A percentile compares a stretch with the other conserved stretches of the same genome.
phyloP scores from a whole-genome alignment of 768 basidiomycete genomes.

The Trametes gibbosa region DNA sequence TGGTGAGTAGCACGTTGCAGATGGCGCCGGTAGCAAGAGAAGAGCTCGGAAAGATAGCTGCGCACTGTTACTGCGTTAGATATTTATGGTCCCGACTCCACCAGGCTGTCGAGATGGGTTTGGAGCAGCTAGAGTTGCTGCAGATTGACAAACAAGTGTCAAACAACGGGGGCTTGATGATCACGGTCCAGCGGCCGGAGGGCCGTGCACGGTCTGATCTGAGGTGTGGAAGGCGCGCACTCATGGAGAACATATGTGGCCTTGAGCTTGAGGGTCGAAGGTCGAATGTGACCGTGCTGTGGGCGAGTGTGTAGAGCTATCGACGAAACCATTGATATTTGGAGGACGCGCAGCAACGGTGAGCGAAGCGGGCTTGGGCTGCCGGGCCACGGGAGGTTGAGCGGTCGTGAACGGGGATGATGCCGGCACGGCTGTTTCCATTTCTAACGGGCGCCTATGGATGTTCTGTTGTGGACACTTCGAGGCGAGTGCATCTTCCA shows the following conservation, averaged over 20 bases:
- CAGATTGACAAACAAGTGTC: background rate
- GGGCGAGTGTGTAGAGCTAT: too few relatives aligned
- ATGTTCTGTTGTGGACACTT: background rate
- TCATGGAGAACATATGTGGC: background rate
- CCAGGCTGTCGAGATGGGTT: background rate
- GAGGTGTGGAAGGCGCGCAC: background rate
- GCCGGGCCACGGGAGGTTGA: too few relatives aligned
- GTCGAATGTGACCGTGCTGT: background rate
- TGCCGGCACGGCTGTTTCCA: slow-evolving; percentile 20
- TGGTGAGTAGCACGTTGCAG: background rate
- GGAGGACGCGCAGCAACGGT: too few relatives aligned
- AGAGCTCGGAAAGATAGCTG: background rate
- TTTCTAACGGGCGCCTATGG: background rate
- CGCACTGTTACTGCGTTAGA: too few relatives aligned
- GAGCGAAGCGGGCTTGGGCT: background rate
- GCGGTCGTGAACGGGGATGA: slow-evolving; percentile 10
- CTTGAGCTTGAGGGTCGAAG: background rate
- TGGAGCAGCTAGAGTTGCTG: background rate
- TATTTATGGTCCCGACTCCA: background rate
- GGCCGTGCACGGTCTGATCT: background rate
- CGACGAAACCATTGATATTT: too few relatives aligned
- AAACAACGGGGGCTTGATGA: background rate
- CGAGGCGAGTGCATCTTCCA: background rate
- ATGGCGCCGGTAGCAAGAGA: too few relatives aligned
- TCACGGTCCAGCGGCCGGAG: background rate